A percentile compares a stretch with the other conserved stretches of the same genome.
Evolutionary conservation across 306 rosid species (phyloP).

Genomic region (Castanospermum australe): DNA sequence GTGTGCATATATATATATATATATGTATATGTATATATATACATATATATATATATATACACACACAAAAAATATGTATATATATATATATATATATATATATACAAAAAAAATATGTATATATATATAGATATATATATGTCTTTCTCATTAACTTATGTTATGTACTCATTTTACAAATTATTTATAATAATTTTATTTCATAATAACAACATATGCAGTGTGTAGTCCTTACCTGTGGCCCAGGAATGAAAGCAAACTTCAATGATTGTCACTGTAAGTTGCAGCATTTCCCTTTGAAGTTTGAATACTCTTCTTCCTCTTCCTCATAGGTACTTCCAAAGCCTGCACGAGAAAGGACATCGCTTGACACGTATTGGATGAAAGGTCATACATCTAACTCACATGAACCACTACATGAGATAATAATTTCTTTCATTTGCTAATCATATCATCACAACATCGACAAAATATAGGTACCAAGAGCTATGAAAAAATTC

Average conservation of each 20-base stretch:
- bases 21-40: no score
- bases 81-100: no score
- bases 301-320: conserved; percentile 35
- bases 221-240: conserved; percentile 32
- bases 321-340: conserved; percentile 40
- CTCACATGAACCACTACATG: conserved; percentile 35
- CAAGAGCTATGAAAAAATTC: conserved; percentile 25
- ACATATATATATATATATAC: no score
- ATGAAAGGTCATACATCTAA: conserved; percentile 40
- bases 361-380: conserved; percentile 43
- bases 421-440: conserved; percentile 21
- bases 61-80: no score
- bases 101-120: no score
- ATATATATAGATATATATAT: no score
- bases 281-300: conserved; percentile 40
- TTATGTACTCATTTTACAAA: no score
- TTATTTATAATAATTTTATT: no score
- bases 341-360: conserved; percentile 46
- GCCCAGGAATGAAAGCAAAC: conserved; percentile 45
- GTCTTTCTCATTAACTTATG: no score
- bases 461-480: conserved; percentile 33
- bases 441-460: conserved; percentile 30
- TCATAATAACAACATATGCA: no score
- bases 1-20: no score
- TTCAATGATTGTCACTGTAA: conserved; percentile 41